Conservation (phyloP, 1,284 basidiomycete species). For the Ustilago crameri region DNA sequence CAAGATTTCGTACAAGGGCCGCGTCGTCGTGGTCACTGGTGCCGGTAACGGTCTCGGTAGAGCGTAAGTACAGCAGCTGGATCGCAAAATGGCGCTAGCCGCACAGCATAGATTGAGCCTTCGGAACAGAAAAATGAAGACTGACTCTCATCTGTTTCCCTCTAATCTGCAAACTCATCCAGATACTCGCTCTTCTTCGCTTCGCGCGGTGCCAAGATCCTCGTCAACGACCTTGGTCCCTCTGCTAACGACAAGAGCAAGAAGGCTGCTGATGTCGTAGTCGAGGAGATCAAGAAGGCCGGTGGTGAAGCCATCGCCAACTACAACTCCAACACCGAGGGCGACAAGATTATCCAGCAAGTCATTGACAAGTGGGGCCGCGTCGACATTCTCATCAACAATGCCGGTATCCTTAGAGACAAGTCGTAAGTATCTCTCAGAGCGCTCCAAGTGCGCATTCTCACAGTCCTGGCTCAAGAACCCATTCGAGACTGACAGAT, state of each 20-base stretch:
- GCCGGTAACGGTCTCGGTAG: slow-evolving; percentile 94
- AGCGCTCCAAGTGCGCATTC: not conserved
- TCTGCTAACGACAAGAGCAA: slow-evolving; percentile 89
- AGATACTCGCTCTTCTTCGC: slow-evolving; percentile 93
- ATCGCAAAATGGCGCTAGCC: not conserved
- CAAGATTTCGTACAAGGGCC: slow-evolving; percentile 78
- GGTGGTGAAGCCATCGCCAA: slow-evolving; percentile 78
- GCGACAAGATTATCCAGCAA: slow-evolving; percentile 84
- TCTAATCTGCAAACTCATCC: slow-evolving; percentile 8
- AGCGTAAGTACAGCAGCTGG: slow-evolving; percentile 74
- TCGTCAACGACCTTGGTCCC: slow-evolving; percentile 70
- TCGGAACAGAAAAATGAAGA: too few species aligned
- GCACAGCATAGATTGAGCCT: too few species aligned
- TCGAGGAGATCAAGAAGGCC: slow-evolving; percentile 81
- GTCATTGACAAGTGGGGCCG: slow-evolving; percentile 88
- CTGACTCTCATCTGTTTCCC: not conserved
- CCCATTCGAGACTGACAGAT: too few species aligned
- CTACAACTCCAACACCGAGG: slow-evolving; percentile 88
- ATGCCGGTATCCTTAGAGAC: slow-evolving; percentile 91
- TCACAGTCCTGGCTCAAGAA: too few species aligned
- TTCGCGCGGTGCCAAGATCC: slow-evolving; percentile 83
- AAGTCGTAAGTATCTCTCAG: slow-evolving; percentile 45
- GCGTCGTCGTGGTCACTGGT: slow-evolving; percentile 93
- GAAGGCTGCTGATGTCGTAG: slow-evolving; percentile 89
- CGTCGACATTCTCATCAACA: slow-evolving; percentile 79